Evolutionary conservation across 768 basidiomycete species (phyloP), one percentile per base, ranked within the genome.

Genomic region (Cystobasidiopsis lactophilus): DNA sequence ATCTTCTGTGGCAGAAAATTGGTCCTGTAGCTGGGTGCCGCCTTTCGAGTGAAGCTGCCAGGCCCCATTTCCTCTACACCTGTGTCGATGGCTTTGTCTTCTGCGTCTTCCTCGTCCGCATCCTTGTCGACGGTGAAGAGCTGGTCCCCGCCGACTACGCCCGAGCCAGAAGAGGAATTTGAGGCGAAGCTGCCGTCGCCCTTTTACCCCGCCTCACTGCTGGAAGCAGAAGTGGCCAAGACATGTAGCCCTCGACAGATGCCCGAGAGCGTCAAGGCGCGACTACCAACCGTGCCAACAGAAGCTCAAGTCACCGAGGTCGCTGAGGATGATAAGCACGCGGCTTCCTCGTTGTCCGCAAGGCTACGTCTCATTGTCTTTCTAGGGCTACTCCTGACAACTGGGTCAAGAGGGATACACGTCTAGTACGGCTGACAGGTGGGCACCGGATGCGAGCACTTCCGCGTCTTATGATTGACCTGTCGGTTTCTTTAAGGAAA

Each of bases 371-470:
- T 9, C 37, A 4, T 21, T 50, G 33, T 23, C 24, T 4, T 19
- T 13, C 37, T 2, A 52, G 56, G 0, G 63, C 64, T 24, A 70
- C 70, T 3, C 70, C 70, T 0, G 71, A 72, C 52, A 65, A 59
- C n/a, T 71, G 70, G 70, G 40, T 72, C 45, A 64, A 64, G 40
- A 64, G 71, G 27, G 70, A 70, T 40, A 65, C 68, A 0, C 55
- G 60, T 18, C 68, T 76, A 40, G 64, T 77, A 23, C 70, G 74
- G 2, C 58, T 77, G 49, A 78, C 76, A 1, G 61, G 59, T 19
- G 52, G 33, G 9, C n/a, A 54, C 11, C 37, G 11, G 37, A 11
- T 38, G 37, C 37, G 37, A 19, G 11, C 37, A 11, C 54, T 54
- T 54, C 14, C 24, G 5, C 10, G 56, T 44, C 21, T 27, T 52